These are phyloP conservation scores for Fusarium sp. DNA, from an alignment of 2,329 filamentous ascomycete species.

Conservation along the genomic window DNA sequence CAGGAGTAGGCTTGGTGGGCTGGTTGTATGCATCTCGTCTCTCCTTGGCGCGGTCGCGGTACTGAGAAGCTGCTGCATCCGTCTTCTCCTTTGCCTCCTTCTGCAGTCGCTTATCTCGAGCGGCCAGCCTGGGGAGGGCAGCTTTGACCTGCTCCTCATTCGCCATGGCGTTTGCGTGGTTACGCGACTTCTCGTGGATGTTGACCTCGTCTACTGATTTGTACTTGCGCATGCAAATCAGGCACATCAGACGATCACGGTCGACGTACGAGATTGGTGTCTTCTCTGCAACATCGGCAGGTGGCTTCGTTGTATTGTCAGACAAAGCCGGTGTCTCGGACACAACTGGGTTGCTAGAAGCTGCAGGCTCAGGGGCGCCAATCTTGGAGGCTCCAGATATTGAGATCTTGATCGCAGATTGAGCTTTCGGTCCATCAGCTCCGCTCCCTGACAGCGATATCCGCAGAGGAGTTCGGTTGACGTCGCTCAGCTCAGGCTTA, in stretches of 20 bases:
- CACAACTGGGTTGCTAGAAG: conserved; percentile 17
- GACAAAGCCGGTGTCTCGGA: conserved; percentile 13
- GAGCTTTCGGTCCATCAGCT: conserved; percentile 30
- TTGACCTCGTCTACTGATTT: conserved; percentile 57
- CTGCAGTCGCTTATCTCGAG: conserved; percentile 52
- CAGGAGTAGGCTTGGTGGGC: conserved; percentile 62
- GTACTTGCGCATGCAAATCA: conserved; percentile 61
- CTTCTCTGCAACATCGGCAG: conserved; percentile 4
- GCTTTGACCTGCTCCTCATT: conserved; percentile 62
- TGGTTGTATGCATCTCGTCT: conserved; percentile 72
- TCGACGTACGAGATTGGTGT: conserved; percentile 67
- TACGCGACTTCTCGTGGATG: conserved; percentile 57
- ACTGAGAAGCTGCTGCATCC: conserved; percentile 52
- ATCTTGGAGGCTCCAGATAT: conserved; percentile 43
- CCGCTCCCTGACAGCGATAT: conserved; percentile 34
- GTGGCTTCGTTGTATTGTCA: conserved; percentile 1
- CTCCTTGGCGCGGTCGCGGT: conserved; percentile 77
- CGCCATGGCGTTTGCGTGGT: conserved; percentile 55
- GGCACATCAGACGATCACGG: conserved; percentile 59
- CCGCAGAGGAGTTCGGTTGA: conserved; percentile 38
- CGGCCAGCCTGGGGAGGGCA: conserved; percentile 55
- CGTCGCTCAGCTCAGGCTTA: conserved; percentile 21
- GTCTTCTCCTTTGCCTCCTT: conserved; percentile 46
- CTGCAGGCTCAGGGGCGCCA: conserved; percentile 18
- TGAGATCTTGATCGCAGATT: conserved; percentile 49